Conservation (phyloP, 1,284 basidiomycete species). For the Volvariella surrecta region DNA sequence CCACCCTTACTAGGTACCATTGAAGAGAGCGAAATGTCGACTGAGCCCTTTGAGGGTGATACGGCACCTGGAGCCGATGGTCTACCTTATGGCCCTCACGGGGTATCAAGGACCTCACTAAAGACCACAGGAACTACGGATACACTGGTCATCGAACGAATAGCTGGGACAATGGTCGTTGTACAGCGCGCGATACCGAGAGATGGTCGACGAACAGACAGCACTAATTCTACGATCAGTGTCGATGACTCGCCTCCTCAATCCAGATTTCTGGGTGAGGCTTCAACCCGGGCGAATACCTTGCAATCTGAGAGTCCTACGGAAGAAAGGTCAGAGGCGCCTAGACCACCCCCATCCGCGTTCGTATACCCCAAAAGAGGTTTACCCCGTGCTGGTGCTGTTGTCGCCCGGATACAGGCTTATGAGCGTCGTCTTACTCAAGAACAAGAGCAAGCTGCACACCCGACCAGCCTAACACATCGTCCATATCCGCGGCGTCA, state of each 20-base stretch:
- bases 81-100: slow-evolving; percentile 23
- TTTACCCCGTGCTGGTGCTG: slow-evolving; percentile 13
- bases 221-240: slow-evolving; percentile 21
- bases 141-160: slow-evolving; percentile 54
- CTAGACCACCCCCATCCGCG: background rate
- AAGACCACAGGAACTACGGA: slow-evolving; percentile 39
- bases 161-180: slow-evolving; percentile 60
- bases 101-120: slow-evolving; percentile 44
- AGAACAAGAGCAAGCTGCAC: slow-evolving; percentile 12
- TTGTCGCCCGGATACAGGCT: slow-evolving; percentile 29
- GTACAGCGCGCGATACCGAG: slow-evolving; percentile 45
- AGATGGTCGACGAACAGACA: slow-evolving; percentile 21
- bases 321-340: background rate
- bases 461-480: slow-evolving; percentile 14
- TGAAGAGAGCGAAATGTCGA: slow-evolving; percentile 30
- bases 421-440: slow-evolving; percentile 22
- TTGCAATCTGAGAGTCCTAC: too few relatives aligned
- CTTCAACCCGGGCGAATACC: too few relatives aligned
- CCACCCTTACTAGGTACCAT: slow-evolving; percentile 46
- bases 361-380: background rate
- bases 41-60: slow-evolving; percentile 6
- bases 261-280: too few relatives aligned
- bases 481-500: slow-evolving; percentile 20
- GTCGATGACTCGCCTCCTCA: slow-evolving; percentile 14
- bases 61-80: slow-evolving; percentile 1